Evolutionary conservation across 768 basidiomycete genomes (phyloP).

Genomic region (Tylopilus intermedius): DNA sequence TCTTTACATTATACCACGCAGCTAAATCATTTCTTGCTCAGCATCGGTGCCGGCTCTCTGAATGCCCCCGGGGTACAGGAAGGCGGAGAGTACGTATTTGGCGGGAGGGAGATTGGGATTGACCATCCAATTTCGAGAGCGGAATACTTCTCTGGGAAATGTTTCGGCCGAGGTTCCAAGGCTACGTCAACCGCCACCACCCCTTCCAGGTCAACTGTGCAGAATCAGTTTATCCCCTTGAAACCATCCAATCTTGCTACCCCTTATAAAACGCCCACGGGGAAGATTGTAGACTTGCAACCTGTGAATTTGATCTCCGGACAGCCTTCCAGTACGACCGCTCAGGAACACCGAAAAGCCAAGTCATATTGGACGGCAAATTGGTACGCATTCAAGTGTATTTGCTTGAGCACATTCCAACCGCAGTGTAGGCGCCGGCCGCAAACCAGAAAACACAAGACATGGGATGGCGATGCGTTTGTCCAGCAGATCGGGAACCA

Average conservation of each 20-base stretch:
- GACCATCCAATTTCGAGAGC: constrained; percentile 50
- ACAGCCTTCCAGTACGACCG: constrained; percentile 4
- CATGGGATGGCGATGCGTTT: constrained; percentile 80
- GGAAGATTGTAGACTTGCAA: constrained; percentile 35
- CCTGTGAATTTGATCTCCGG: constrained; percentile 35
- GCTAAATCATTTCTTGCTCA: constrained; percentile 20
- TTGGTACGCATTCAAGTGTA: constrained; percentile 42
- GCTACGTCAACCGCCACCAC: constrained; percentile 10
- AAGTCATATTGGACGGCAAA: constrained; percentile 61
- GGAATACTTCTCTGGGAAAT: constrained; percentile 61
- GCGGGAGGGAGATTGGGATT: constrained; percentile 61
- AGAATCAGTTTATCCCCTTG: constrained; percentile 30
- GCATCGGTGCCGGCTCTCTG: constrained; percentile 50
- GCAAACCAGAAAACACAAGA: constrained; percentile 71
- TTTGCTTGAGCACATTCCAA: constrained; percentile 2
- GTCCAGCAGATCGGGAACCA: constrained; percentile 47
- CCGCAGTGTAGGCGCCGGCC: constrained; percentile 56
- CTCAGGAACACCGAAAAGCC: constrained; percentile 9
- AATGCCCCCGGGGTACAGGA: constrained; percentile 34
- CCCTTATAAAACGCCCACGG: constrained; percentile 23
- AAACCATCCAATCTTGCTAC: constrained; percentile 24
- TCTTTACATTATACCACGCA: background rate
- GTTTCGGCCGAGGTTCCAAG: constrained; percentile 45
- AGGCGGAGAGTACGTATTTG: constrained; percentile 37
- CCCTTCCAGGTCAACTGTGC: constrained; percentile 27